phyloP scores from a whole-genome alignment of 371 early-diverging fungal genomes.

The Saksenaea vasiformis region DNA sequence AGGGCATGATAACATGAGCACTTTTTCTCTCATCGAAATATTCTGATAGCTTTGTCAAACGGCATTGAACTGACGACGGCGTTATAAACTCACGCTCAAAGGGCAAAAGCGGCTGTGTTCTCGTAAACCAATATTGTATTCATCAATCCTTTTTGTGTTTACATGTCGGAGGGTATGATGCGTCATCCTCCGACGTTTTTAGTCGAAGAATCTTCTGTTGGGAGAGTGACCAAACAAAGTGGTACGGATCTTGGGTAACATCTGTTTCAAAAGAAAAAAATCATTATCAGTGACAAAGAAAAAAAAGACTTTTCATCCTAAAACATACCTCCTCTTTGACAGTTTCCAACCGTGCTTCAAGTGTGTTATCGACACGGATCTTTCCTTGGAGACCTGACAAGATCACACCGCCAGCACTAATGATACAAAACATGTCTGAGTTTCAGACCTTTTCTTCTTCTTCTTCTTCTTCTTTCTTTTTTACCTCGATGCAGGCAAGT shows the following conservation, averaged over 20 bases:
- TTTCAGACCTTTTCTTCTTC: background rate
- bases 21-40: no score
- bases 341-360: conserved; percentile 86
- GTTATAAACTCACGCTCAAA: no score
- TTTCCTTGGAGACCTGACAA: conserved; percentile 76
- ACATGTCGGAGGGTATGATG: conserved; percentile 2
- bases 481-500: conserved; percentile 53
- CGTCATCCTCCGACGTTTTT: conserved; percentile 15
- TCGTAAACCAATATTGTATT: background rate
- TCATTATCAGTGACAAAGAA: background rate
- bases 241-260: conserved; percentile 90
- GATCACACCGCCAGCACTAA: conserved; percentile 90
- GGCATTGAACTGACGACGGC: no score
- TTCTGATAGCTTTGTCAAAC: no score
- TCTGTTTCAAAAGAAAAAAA: conserved; percentile 36
- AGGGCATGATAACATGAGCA: no score
- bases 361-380: conserved; percentile 86
- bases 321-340: conserved; percentile 63
- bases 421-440: background rate
- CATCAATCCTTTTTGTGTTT: background rate
- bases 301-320: background rate
- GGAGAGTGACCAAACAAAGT: conserved; percentile 89
- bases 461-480: background rate
- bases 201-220: conserved; percentile 91
- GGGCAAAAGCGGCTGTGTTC: no score